Base-by-base conservation (phyloP, 805 yeast species). In the Nakazawaea sp. region DNA sequence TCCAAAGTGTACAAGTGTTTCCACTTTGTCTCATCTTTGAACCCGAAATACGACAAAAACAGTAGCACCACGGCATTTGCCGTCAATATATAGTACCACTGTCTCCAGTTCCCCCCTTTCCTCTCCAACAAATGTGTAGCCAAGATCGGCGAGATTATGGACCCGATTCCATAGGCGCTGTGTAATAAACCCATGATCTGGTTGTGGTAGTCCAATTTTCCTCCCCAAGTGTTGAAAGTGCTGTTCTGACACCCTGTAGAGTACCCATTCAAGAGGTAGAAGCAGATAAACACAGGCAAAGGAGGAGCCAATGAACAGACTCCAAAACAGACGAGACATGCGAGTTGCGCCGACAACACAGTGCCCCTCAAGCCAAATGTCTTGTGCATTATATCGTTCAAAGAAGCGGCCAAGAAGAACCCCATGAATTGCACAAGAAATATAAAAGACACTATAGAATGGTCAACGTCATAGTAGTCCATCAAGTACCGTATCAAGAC, bases 161-260 rank as follows among this genome's bases (percentile, higher is more conserved):
- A 69, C 2, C 79, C 80, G 5, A 72, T 46, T 0, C 79, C 78
- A 45, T 69, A 73, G 43, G 61, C 64, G 0, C 76, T 69, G 51
- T 73, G 80, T 51, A 73, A 51, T 1, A 68, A 49, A 2, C 78
- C 79, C 42, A 73, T 49, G 11, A 73, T 50, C 47, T 69, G 74
- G 51, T 72, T 71, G 5, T 72, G 60, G 43, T 70, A 69, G 10
- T 51, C 59, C 28, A 73, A 53, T 19, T 53, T 52, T 4, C 77
- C 77, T 47, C 70, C 46, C 68, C 75, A 78, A 10, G 72, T 61
- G 45, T 74, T 76, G 48, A 74, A 56, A 12, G 71, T 56, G 24
- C 81, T 73, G 50, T 78, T 85, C 20, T 73, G 46, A 9, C 69
- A 45, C 0, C 87, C 86, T 37, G 63, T 61, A 0, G 81, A 79